Evolutionary conservation across 2,329 filamentous ascomycete species (phyloP), one percentile per base, ranked within the genome.

Genomic region (Rhytidhysteron rufulum): DNA sequence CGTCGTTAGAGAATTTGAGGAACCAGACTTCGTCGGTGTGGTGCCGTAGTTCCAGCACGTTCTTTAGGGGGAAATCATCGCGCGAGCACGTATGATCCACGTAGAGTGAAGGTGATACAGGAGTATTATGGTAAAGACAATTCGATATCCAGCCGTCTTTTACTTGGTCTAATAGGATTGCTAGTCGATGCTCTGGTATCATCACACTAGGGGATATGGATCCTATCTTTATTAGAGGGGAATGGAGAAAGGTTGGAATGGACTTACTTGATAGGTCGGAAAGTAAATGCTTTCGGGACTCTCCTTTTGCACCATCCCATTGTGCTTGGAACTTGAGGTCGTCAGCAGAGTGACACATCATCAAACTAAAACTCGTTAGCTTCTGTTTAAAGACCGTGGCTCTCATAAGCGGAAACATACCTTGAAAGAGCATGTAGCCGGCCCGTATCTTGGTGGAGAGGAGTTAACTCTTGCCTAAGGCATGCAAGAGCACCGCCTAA

Each of bases 121-220:
- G 75, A 3, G 83, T 88, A 39, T 94, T 96, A 68, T 98, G 93
- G 64, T 90, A 97, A 29, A 90, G 69, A 61, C 93, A 98, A 21
- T 79, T 80, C 37, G 83, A 79, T 43, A 96, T 86, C 68, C 96
- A 91, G 47, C 77, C 80, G 45, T 84, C 77, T 61, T 96, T 95
- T 27, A 95, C 82, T 50, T 94, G 83, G 42, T 90, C 77, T 38
- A 98, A 71, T 13, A 98, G 72, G 24, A 82, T 77, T 2, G 88
- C 88, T 32, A 98, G 73, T 5, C 93, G 83, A 62, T 93, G 87
- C 58, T 95, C 88, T 2, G 93, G 93, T 40, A 98, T 85, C 90
- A 98, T 97, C 32, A 95, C 87, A 4, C 89, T 93, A 0, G 93
- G 91, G 2, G 93, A 95, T 62, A 98, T 95, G 41, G 82, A 95